Percentiles rank a stretch among this genome's conserved stretches.
Evolutionary conservation across 805 yeast genomes (phyloP).

Genomic region (Metschnikowia corniflorae): DNA sequence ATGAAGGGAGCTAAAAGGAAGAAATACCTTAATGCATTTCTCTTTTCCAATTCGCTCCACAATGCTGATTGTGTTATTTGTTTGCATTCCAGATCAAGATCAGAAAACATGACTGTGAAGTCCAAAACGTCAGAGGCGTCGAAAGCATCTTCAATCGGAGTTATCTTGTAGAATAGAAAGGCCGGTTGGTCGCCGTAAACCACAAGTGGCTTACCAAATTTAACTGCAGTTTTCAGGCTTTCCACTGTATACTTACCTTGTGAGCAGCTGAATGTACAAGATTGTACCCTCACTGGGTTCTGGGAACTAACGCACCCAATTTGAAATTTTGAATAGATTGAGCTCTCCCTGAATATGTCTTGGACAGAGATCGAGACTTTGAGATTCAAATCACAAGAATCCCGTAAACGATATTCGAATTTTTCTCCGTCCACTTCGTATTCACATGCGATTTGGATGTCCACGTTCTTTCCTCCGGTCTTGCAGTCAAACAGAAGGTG

Average conservation of each 20-base stretch:
- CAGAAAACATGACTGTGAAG: constrained; percentile 44
- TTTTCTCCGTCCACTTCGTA: constrained; percentile 21
- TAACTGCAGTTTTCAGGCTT: constrained; percentile 16
- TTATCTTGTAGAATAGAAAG: constrained; percentile 55
- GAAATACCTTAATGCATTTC: constrained; percentile 18
- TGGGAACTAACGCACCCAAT: constrained; percentile 54
- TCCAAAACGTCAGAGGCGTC: constrained; percentile 35
- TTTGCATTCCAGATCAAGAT: constrained; percentile 44
- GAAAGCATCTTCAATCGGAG: constrained; percentile 20
- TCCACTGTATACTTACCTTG: constrained; percentile 25
- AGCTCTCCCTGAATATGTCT: constrained; percentile 60
- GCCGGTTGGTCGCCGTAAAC: constrained; percentile 73
- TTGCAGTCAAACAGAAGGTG: constrained; percentile 29
- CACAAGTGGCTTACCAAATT: constrained; percentile 31
- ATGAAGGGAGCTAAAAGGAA: constrained; percentile 18
- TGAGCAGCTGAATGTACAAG: constrained; percentile 37
- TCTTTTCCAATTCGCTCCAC: constrained; percentile 1
- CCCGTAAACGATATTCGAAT: constrained; percentile 22
- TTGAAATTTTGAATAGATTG: constrained; percentile 63
- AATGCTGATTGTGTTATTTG: constrained; percentile 11
- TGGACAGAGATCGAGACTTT: constrained; percentile 74
- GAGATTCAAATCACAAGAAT: constrained; percentile 50
- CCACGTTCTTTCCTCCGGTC: constrained; percentile 26
- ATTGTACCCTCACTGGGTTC: constrained; percentile 51
- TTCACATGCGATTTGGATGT: constrained; percentile 19